Evolutionary conservation across 768 basidiomycete species (phyloP).

Genomic region (Lactarius deliciosus): DNA sequence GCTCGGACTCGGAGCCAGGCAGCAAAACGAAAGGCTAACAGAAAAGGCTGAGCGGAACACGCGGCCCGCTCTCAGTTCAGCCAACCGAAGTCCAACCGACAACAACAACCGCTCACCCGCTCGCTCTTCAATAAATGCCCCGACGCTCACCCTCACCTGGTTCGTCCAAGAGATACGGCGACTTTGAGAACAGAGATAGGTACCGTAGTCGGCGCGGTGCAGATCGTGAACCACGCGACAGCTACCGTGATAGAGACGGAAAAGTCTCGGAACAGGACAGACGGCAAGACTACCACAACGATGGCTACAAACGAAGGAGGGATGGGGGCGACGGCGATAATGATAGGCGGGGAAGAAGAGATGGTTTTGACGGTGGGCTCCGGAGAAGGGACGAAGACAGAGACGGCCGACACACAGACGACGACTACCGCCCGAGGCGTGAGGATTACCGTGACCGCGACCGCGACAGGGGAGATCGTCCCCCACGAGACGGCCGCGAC

Average conservation of each 20-base stretch:
- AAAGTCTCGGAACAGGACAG: constrained; percentile 12
- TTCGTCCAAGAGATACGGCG: constrained; percentile 17
- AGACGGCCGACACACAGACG: constrained; percentile 36
- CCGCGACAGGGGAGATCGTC: constrained; percentile 42
- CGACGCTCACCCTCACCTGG: constrained; percentile 24
- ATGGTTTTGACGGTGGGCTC: constrained; percentile 26
- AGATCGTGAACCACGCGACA: constrained; percentile 17
- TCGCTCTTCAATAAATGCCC: constrained; percentile 28
- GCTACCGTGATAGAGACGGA: background rate
- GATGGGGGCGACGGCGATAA: constrained; percentile 18
- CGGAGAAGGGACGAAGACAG: constrained; percentile 32
- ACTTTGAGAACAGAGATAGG: constrained; percentile 12
- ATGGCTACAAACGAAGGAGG: background rate
- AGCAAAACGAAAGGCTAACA: no score
- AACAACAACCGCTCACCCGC: background rate
- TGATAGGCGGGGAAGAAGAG: constrained; percentile 20
- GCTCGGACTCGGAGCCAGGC: no score
- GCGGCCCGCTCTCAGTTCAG: background rate
- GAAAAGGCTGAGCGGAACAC: background rate
- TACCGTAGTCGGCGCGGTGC: constrained; percentile 15
- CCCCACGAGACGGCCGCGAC: constrained; percentile 41
- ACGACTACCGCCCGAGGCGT: constrained; percentile 45
- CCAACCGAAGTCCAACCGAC: no score
- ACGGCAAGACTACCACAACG: background rate
- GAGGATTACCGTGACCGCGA: constrained; percentile 46